Base-by-base conservation (phyloP, 176 grass and related monocot species). In the Oryza rufipogon region DNA sequence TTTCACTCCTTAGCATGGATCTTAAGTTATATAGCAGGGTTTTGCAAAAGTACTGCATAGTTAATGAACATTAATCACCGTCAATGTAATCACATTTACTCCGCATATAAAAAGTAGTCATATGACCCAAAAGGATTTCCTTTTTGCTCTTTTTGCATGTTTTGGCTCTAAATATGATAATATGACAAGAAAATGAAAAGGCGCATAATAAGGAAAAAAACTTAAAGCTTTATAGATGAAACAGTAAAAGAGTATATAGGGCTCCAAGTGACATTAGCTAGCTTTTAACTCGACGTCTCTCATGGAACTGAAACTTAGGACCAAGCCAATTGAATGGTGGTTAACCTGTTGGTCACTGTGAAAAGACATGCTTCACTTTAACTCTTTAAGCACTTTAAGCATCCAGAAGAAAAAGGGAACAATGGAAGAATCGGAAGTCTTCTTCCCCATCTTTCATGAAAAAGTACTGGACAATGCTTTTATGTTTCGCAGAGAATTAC, bases 281-380 rank as follows among this genome's bases (percentile, higher is more conserved):
- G 56, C 12, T 73, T 83, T 15, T 49, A 77, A 79, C 36, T 67
- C 16, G 68, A 17, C 71, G 16, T 15, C 23, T 83, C 7, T 4
- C 42, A 70, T 73, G n/a, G 14, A 70, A 76, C 34, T 52, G 52
- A 71, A 81, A 64, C 52, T 11, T 49, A 38, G n/a, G 13, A 73
- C 16, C n/a, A 44, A 41, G n/a, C 10, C 44, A 8, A 64, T 22
- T 22, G 7, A 11, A 51, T 38, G 58, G 14, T 10, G 30, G 13
- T 70, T 70, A 48, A 49, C 39, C 12, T n/a, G 20, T 20, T 76
- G 11, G 28, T 8, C 12, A n/a, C 26, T 28, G 64, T 7, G 47
- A 15, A 26, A 74, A 83, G 28, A 77, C 77, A n/a, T 52, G 6
- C 58, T 63, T 63, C 58, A 19, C 58, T 63, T 63, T 63, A 10